phyloP scores from a whole-genome alignment of 2,329 filamentous ascomycete species.

The Alternaria conjuncta region DNA sequence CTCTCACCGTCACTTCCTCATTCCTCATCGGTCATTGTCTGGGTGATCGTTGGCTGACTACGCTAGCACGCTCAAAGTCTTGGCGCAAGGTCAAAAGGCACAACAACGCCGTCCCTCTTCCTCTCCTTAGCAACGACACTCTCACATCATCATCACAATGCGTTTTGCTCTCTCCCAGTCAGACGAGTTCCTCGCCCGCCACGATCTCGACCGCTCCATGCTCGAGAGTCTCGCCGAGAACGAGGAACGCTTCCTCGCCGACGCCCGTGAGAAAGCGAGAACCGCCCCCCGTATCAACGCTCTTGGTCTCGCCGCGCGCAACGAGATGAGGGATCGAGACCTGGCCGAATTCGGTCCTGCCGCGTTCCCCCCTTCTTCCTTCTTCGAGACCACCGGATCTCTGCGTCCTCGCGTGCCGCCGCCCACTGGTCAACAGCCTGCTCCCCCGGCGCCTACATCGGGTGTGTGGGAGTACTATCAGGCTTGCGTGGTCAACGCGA shows the following conservation, averaged over 20 bases:
- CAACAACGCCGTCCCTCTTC: neutral
- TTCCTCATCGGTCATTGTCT: neutral
- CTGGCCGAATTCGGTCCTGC: neutral
- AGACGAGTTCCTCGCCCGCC: neutral
- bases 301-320: neutral
- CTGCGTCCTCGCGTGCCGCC: neutral
- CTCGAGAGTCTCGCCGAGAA: neutral
- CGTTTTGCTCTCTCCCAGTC: neutral
- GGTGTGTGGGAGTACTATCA: neutral
- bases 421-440: neutral
- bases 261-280: neutral
- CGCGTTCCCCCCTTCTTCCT: neutral
- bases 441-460: neutral
- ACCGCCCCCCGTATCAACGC: neutral
- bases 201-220: neutral
- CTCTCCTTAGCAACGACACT: neutral
- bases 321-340: neutral
- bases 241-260: neutral
- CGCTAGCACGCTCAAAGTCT: neutral
- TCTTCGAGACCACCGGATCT: neutral
- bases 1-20: neutral
- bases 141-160: neutral
- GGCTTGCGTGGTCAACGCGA: neutral
- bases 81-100: neutral
- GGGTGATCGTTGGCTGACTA: neutral